A percentile compares a stretch with the other conserved stretches of the same genome.
phyloP scores from a whole-genome alignment of 768 basidiomycete genomes.

The Agaricus blazei region DNA sequence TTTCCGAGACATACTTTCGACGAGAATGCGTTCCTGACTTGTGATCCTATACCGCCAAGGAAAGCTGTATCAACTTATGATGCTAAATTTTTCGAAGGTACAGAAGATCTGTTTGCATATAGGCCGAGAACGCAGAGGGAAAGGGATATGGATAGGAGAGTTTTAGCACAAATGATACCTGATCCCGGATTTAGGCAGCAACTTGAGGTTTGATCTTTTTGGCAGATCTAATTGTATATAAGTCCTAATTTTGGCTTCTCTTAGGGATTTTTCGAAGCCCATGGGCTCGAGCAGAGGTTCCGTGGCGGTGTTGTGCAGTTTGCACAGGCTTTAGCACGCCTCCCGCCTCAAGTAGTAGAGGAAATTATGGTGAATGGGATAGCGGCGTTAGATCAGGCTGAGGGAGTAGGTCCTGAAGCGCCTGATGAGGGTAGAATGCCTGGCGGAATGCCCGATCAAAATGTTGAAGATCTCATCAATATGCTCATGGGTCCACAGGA shows the following conservation, averaged over 20 bases:
- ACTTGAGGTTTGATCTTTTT: slow-evolving; percentile 36
- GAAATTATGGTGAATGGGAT: slow-evolving; percentile 44
- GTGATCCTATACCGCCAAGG: slow-evolving; percentile 83
- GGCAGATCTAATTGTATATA: slow-evolving; percentile 1
- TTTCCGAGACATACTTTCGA: slow-evolving; percentile 54
- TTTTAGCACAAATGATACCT: slow-evolving; percentile 52
- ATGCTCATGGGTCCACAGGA: slow-evolving; percentile 16
- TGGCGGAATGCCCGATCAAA: slow-evolving; percentile 26
- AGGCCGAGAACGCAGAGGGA: slow-evolving; percentile 35
- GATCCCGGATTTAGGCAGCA: slow-evolving; percentile 54
- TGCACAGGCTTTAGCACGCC: slow-evolving; percentile 47
- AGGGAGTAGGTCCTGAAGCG: slow-evolving; percentile 14
- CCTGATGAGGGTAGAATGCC: slow-evolving; percentile 35
- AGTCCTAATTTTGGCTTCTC: not conserved
- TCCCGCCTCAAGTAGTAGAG: slow-evolving; percentile 54
- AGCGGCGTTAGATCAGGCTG: slow-evolving; percentile 32
- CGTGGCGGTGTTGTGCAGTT: slow-evolving; percentile 66
- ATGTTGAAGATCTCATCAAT: slow-evolving; percentile 20
- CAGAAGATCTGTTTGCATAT: slow-evolving; percentile 44
- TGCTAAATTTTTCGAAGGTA: slow-evolving; percentile 65
- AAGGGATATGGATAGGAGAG: slow-evolving; percentile 42
- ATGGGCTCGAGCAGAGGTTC: slow-evolving; percentile 48
- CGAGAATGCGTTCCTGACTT: slow-evolving; percentile 52
- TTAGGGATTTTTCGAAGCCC: slow-evolving; percentile 53
- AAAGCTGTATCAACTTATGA: slow-evolving; percentile 60